phyloP scores from a whole-genome alignment of 139 green algal species.

The Volvox reticuliferus region DNA sequence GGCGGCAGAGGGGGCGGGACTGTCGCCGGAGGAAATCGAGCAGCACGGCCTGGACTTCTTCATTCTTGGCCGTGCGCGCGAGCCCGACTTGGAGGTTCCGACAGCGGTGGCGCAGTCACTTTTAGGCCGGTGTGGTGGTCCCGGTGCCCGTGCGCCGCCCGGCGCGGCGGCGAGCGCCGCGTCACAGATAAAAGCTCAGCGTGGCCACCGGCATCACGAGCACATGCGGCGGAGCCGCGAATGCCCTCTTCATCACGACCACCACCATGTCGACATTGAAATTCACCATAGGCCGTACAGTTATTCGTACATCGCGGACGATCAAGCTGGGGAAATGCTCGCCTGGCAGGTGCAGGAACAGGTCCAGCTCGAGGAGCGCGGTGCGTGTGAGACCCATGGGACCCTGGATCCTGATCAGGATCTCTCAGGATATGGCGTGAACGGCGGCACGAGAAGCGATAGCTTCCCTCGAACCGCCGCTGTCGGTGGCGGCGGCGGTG shows the following conservation, averaged over 20 bases:
- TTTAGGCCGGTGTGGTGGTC: neutral
- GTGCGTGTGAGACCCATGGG: neutral
- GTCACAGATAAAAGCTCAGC: neutral
- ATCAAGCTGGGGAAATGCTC: no score
- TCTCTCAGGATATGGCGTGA: no score
- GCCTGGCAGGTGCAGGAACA: no score
- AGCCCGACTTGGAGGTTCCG: neutral
- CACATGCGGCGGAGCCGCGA: neutral
- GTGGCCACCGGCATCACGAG: neutral
- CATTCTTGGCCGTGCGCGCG: conserved; percentile 3
- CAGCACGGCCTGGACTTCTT: conserved; percentile 14
- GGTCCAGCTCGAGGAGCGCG: no score
- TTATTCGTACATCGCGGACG: no score
- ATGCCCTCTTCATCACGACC: neutral
- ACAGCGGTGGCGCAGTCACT: neutral
- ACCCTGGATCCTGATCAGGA: no score
- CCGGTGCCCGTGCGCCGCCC: neutral
- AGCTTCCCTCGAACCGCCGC: neutral
- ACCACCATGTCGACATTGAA: no score
- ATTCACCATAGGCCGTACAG: no score
- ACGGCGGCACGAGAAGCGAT: neutral
- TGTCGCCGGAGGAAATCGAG: conserved; percentile 30
- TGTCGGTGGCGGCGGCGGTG: neutral
- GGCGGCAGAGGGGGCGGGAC: neutral
- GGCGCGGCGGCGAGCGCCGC: neutral